Evolutionary conservation across 192 early-diverging fungal species (phyloP).

Genomic region (Coemansia sp.): DNA sequence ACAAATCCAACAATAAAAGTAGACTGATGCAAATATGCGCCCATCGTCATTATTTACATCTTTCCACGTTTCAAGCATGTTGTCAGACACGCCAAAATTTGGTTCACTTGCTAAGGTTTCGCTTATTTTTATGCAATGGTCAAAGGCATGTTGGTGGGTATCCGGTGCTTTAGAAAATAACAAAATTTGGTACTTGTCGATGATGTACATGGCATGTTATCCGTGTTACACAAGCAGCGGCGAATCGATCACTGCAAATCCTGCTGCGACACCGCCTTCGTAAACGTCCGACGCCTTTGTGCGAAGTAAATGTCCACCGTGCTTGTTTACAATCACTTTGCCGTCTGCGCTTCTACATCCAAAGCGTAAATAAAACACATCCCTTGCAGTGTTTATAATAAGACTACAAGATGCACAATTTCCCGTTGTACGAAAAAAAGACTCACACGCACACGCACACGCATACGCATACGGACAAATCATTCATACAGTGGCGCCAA

Average conservation of each 20-base stretch:
- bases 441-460: too few relatives aligned
- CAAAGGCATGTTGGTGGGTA: too few relatives aligned
- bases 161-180: too few relatives aligned
- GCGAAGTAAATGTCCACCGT: slow-evolving; percentile 87
- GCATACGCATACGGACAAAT: background rate
- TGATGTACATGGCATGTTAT: too few relatives aligned
- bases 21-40: too few relatives aligned
- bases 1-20: too few relatives aligned
- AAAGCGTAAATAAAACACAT: background rate
- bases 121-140: too few relatives aligned
- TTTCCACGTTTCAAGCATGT: too few relatives aligned
- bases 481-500: background rate
- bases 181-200: too few relatives aligned
- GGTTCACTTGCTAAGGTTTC: too few relatives aligned
- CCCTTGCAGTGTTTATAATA: background rate
- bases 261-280: slow-evolving; percentile 96
- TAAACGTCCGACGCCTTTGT: slow-evolving; percentile 83
- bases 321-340: slow-evolving; percentile 65
- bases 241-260: slow-evolving; percentile 91
- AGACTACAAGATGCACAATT: background rate
- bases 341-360: slow-evolving; percentile 58
- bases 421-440: background rate
- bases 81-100: too few relatives aligned
- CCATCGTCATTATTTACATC: too few relatives aligned
- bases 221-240: slow-evolving; percentile 64